These are phyloP conservation scores for Diplodia intermedia DNA, from an alignment of 2,329 filamentous ascomycete species.

Conservation along the genomic window DNA sequence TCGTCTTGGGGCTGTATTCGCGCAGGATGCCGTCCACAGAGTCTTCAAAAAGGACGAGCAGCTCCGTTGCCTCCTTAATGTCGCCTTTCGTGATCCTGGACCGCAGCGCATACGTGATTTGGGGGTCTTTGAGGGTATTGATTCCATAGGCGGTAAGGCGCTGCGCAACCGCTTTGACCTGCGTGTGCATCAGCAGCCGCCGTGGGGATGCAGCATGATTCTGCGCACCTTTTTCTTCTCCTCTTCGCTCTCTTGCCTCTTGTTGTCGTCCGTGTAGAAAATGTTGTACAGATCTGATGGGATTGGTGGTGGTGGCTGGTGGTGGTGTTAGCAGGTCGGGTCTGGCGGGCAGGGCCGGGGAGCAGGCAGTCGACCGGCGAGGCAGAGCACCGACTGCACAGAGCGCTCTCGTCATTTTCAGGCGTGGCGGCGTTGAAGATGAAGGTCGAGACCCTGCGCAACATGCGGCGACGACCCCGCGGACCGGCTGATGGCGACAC, in stretches of 20 bases:
- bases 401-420: conserved; percentile 3
- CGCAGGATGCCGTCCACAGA: conserved; percentile 80
- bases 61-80: conserved; percentile 74
- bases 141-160: conserved; percentile 62
- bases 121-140: conserved; percentile 63
- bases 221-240: conserved; percentile 54
- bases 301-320: conserved; percentile 29
- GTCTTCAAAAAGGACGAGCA: conserved; percentile 79
- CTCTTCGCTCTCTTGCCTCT: conserved; percentile 63
- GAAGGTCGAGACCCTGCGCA: conserved; percentile 22
- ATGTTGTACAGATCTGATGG: conserved; percentile 64
- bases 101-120: conserved; percentile 67
- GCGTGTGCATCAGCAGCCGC: conserved; percentile 8
- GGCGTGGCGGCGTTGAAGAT: conserved; percentile 14
- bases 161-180: conserved; percentile 61
- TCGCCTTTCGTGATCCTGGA: conserved; percentile 72
- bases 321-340: conserved; percentile 2
- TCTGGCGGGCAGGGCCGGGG: not conserved
- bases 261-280: conserved; percentile 67
- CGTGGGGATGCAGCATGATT: conserved; percentile 35
- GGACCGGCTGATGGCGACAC: conserved; percentile 16
- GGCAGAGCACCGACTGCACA: conserved; percentile 1
- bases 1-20: conserved; percentile 73
- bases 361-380: conserved; percentile 8
- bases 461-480: conserved; percentile 22